phyloP scores from a whole-genome alignment of 2,329 filamentous ascomycete species.

The Exophiala spinifera region DNA sequence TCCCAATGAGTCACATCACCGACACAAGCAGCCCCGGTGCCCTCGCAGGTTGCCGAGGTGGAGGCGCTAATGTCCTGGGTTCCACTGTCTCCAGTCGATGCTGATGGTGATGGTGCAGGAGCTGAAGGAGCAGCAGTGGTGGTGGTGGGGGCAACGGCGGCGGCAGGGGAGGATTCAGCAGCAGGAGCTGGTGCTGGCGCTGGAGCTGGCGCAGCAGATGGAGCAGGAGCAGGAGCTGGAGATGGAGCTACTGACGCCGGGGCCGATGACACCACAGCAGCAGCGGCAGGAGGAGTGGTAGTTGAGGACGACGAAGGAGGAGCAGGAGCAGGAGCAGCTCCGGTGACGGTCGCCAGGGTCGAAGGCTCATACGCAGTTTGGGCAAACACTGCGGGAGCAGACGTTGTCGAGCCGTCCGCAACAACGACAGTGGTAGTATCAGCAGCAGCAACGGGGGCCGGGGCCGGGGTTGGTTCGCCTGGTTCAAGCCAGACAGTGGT shows the following conservation, averaged over 20 bases:
- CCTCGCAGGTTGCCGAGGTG: constrained; percentile 30
- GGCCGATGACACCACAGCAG: constrained; percentile 8
- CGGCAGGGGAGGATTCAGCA: constrained; percentile 1
- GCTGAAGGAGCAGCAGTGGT: constrained; percentile 9
- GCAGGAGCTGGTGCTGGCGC: constrained; percentile 3
- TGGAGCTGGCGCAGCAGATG: background rate
- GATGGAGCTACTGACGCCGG: constrained; percentile 2
- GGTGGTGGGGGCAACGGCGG: too few species aligned
- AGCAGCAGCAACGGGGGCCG: constrained; percentile 1
- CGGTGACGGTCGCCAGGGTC: constrained; percentile 11
- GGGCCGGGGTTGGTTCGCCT: constrained; percentile 7
- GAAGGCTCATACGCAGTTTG: constrained; percentile 12
- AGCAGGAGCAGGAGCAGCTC: constrained; percentile 9
- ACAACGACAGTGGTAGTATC: constrained; percentile 4
- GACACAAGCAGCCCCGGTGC: constrained; percentile 38
- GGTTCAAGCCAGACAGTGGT: constrained; percentile 28
- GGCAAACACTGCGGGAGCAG: constrained; percentile 2
- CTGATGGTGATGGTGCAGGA: constrained; percentile 21
- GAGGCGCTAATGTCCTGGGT: constrained; percentile 9
- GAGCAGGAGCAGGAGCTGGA: background rate
- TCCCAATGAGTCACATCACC: constrained; percentile 75
- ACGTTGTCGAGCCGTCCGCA: background rate
- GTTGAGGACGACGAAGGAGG: background rate
- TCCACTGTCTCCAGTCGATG: constrained; percentile 4
- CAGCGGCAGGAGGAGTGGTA: background rate